Base-by-base conservation (phyloP, 306 rosid species). In the Clitoria ternatea region DNA sequence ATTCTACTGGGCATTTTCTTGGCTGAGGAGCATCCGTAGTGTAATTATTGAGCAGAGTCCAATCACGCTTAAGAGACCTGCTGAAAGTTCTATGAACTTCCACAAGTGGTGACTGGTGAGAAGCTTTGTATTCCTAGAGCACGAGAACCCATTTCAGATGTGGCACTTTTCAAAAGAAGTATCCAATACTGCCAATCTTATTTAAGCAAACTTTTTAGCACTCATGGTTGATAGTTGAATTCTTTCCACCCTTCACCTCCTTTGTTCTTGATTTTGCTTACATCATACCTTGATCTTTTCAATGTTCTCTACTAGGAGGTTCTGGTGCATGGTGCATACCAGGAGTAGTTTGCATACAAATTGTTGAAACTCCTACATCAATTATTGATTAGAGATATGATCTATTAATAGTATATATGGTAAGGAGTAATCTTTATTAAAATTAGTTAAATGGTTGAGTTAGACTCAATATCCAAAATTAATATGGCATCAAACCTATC, bases 41-140 rank as follows among this genome's bases (percentile, higher is more conserved):
- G 49, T 61, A 61, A 61, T 39, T 22, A 50, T 7, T 17, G 54
- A 44, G 47, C 65, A 61, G 61, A 69, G 23, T 77, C 26, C 65
- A 39, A 72, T 36, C 14, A 5, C 4, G 8, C 14, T 23, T 49
- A 50, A 60, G 69, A 76, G 59, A 67, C 55, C 35, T 18, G 37
- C 33, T 24, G 42, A 63, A 57, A 56, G 67, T 33, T 55, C 40
- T 66, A 44, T 4, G 14, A 32, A 20, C 32, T 26, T 56, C 12
- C 33, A 18, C 3, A 14, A 29, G 44, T 29, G 45, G 29, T 72
- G 27, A 77, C 36, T 18, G n/a, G 52, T 75, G 49, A 47, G 59
- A 65, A 39, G 66, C 24, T 47, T 37, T 2, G 1, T 35, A 24
- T 18, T 35, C 52, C 10, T 35, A 33, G 52, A 67, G 35, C n/a